Evolutionary conservation across 495 filamentous ascomycete genomes (phyloP).

Genomic region (Aspergillus indologenus): DNA sequence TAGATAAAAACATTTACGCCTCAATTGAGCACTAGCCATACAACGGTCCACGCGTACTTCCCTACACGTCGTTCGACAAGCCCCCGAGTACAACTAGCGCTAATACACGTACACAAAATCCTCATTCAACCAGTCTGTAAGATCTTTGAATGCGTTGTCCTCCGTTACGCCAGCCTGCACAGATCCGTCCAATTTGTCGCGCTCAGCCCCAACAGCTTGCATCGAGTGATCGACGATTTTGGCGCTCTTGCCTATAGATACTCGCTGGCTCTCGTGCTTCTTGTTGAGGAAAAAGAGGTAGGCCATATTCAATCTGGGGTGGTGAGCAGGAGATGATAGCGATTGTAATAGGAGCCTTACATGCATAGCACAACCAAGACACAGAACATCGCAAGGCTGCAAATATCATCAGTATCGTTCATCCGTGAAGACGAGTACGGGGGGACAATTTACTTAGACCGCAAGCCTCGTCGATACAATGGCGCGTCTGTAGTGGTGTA

Average conservation of each 20-base stretch:
- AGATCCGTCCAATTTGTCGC: conserved; percentile 38
- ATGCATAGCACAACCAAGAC: conserved; percentile 46
- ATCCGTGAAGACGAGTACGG: too few species aligned
- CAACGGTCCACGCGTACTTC: too few species aligned
- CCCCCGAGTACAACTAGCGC: neutral
- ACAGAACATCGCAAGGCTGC: conserved; percentile 52
- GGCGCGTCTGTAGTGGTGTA: conserved; percentile 56
- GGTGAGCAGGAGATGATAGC: neutral
- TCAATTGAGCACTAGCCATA: too few species aligned
- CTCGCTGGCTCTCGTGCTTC: conserved; percentile 46
- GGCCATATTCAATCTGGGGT: conserved; percentile 34
- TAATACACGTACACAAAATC: conserved; percentile 60
- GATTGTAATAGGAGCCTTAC: conserved; percentile 22
- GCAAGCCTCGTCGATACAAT: conserved; percentile 51
- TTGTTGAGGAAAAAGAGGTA: conserved; percentile 51
- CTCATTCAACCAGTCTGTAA: conserved; percentile 54
- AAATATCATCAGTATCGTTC: conserved; percentile 1
- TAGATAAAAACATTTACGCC: too few species aligned
- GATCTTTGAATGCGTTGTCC: conserved; percentile 53
- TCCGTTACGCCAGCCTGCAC: conserved; percentile 37
- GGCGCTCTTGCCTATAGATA: conserved; percentile 48
- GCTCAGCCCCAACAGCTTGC: conserved; percentile 39
- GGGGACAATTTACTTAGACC: conserved; percentile 39
- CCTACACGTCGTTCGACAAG: too few species aligned
- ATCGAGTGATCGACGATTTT: conserved; percentile 39